These are phyloP conservation scores for Quercus tomentella DNA, from an alignment of 331 rosid species.

Conservation along the genomic window DNA sequence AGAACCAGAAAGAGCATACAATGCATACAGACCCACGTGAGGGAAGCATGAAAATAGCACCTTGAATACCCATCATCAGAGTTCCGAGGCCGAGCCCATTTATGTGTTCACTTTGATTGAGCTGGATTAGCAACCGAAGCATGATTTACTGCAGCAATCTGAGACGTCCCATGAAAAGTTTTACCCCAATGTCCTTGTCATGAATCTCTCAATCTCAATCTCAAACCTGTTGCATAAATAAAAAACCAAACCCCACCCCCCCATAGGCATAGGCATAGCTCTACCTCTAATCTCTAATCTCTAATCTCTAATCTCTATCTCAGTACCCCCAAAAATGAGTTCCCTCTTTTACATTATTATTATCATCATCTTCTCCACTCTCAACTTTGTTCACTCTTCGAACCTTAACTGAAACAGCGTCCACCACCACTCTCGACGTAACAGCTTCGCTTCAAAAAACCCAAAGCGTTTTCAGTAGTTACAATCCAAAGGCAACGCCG, in stretches of 20 bases:
- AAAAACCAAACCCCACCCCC: neutral
- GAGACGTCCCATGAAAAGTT: too few species aligned
- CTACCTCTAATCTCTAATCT: too few species aligned
- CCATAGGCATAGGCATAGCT: too few species aligned
- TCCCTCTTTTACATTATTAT: slow-evolving; percentile 11
- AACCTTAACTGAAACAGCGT: slow-evolving; percentile 11
- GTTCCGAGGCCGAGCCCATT: too few species aligned
- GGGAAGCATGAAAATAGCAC: too few species aligned
- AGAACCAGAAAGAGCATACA: too few species aligned
- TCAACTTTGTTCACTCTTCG: slow-evolving; percentile 34
- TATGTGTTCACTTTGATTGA: too few species aligned
- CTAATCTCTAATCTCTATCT: neutral
- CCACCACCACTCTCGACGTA: slow-evolving; percentile 55
- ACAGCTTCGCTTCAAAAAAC: slow-evolving; percentile 40
- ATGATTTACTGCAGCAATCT: too few species aligned
- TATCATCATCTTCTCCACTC: slow-evolving; percentile 15
- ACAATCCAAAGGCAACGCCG: slow-evolving; percentile 1
- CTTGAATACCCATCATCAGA: too few species aligned
- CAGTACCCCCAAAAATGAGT: slow-evolving; percentile 18
- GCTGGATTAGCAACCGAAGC: too few species aligned
- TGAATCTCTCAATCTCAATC: slow-evolving; percentile 15
- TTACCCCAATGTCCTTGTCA: slow-evolving; percentile 40
- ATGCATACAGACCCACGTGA: too few species aligned
- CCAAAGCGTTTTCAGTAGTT: slow-evolving; percentile 9
- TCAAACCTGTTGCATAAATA: neutral